Evolutionary conservation across 306 rosid species (phyloP), one percentile per base, ranked within the genome.

Genomic region (Dryas alaskensis): DNA sequence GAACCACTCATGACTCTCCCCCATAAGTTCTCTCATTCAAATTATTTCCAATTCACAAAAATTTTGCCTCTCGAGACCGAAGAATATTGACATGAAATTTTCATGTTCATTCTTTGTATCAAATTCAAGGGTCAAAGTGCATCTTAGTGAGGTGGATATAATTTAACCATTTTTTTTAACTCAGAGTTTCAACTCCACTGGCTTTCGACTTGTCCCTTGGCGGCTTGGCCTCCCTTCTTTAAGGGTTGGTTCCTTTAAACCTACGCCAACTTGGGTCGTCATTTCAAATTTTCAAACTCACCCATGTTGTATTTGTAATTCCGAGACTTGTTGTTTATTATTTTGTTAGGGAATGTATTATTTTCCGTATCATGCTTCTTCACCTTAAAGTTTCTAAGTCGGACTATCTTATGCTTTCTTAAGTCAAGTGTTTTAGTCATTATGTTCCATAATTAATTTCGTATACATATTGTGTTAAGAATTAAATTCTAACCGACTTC

Each of bases 21-120:
- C 6, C 82, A 67, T 16, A 85, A 91, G 68, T 93, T 93, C 53
- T 85, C 97, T 75, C 93, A 67, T 75, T 93, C 98, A 25, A 88
- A 76, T 82, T 81, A 79, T 73, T 70, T 81, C 65, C 92, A 93
- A 60, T 81, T 89, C 67, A 72, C 72, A 57, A 72, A 74, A 47
- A 19, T 74, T 58, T 81, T 73, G 44, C 72, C 70, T 44, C 74
- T 16, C 27, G 47, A 76, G 47, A 69, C 70, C 47, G 74, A 78
- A 70, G 60, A 79, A 74, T 60, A 74, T 22, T 12, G 7, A 39
- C 13, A 31, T 4, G 45, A 60, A 60, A 10, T 25, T 17, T 10
- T 22, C 37, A 3, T 27, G 31, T 1, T 8, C 3, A 25, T 58
- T 25, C n/a, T 65, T 44, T 44, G 31, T 45, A 22, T 9, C 54